phyloP scores from a whole-genome alignment of 1,139 yeast genomes.

The Yamadazyma siamensis region DNA sequence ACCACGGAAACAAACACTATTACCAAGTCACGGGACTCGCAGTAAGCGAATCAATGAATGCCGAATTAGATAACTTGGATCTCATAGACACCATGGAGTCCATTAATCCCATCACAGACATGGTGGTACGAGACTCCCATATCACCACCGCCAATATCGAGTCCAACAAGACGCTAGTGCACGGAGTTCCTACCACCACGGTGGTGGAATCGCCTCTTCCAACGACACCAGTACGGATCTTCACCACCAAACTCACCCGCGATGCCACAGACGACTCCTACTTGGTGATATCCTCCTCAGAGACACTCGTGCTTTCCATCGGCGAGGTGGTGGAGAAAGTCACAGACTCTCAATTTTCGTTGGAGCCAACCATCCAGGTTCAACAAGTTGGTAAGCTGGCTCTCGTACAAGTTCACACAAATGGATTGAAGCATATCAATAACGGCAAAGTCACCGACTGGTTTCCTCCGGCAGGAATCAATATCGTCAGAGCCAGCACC shows the following conservation, averaged over 20 bases:
- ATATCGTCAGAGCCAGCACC: slow-evolving; percentile 55
- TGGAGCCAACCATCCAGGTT: slow-evolving; percentile 64
- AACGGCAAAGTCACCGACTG: slow-evolving; percentile 52
- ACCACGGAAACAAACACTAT: slow-evolving; percentile 57
- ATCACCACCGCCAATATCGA: slow-evolving; percentile 18
- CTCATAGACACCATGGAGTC: slow-evolving; percentile 52
- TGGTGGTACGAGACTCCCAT: slow-evolving; percentile 39
- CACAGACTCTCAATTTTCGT: slow-evolving; percentile 57
- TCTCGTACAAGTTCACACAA: slow-evolving; percentile 67
- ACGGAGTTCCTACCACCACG: slow-evolving; percentile 59
- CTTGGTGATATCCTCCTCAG: slow-evolving; percentile 65
- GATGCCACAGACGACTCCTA: slow-evolving; percentile 56
- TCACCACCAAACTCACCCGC: slow-evolving; percentile 50
- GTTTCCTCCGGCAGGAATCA: slow-evolving; percentile 81
- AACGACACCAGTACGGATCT: slow-evolving; percentile 53
- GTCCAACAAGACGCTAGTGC: slow-evolving; percentile 41
- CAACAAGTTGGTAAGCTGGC: slow-evolving; percentile 66
- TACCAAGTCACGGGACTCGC: slow-evolving; percentile 82
- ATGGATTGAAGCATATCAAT: slow-evolving; percentile 65
- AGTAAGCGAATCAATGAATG: slow-evolving; percentile 32
- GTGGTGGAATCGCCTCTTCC: slow-evolving; percentile 76
- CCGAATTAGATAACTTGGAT: slow-evolving; percentile 53
- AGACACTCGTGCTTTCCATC: slow-evolving; percentile 71
- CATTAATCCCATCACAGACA: slow-evolving; percentile 57
- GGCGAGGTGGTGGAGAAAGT: slow-evolving; percentile 82